Evolutionary conservation across 495 filamentous ascomycete genomes (phyloP), one percentile per base, ranked within the genome.

Genomic region (Jackrogersella multiformis): DNA sequence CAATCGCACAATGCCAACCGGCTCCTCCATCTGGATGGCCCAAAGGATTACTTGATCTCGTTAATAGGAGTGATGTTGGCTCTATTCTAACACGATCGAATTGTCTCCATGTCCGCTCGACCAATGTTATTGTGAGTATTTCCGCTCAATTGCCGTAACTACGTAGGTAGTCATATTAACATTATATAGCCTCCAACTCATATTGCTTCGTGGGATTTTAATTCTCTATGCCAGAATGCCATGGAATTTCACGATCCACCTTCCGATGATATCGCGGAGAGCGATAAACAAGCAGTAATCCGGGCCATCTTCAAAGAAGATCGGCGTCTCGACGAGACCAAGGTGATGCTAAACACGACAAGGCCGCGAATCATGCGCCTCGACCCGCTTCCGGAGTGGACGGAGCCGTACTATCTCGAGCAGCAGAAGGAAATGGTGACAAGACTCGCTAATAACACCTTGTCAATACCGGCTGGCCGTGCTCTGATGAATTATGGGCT

Each of bases 391-490:
- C 87, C 89, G 0, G 88, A 88, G 34, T 95, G 91, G 90, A 86
- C 87, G 16, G 96, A 99, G 69, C 83, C 89, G 0, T 89, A 95
- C 56, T 85, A 95, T n/a, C 80, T 99, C 8, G 94, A 98, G 68
- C 88, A 88, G n/a, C 94, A 98, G 72, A 97, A 97, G 74, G 90
- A 92, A 57, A 80, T 97, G 20, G 92, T 92, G 18, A 89, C 94
- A 54, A 88, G 89, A 45, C 85, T 97, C 12, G 93, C 93, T 7
- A 86, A 92, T 20, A 87, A 95, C 51, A 98, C 94, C 2, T 78
- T 97, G 32, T 93, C 95, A 8, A 89, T 96, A 44, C 90, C 94
- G 2, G 84, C 91, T 9, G 95, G 95, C 16, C 85, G 93, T 54
- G 92, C 89, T 1, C 85, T 98, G 74, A 79, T 97, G 16, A 88